These are phyloP conservation scores for Ettlia oleoabundans DNA, from an alignment of 139 green algal genomes.

Conservation along the genomic window DNA sequence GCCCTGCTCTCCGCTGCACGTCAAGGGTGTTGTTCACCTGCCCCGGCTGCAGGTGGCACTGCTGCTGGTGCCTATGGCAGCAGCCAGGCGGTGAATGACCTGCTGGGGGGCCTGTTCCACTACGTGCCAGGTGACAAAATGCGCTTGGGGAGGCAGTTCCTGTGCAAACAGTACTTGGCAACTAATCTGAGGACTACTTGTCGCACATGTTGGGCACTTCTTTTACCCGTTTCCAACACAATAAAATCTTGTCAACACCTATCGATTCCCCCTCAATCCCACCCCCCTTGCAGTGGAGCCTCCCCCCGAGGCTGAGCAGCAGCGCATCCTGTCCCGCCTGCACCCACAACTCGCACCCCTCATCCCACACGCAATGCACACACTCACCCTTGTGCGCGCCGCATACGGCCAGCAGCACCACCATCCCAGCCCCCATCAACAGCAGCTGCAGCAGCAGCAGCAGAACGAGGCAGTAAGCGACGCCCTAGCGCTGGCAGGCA, in stretches of 20 bases:
- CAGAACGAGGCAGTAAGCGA: slow-evolving; percentile 32
- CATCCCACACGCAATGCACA: slow-evolving; percentile 66
- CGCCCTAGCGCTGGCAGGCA: slow-evolving; percentile 51
- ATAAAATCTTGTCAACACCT: too few species aligned
- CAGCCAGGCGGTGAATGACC: slow-evolving; percentile 60
- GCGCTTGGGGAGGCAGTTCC: too few species aligned
- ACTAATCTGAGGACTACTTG: too few species aligned
- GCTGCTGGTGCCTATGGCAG: slow-evolving; percentile 47
- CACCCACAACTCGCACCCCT: slow-evolving; percentile 74
- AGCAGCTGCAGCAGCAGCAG: slow-evolving; percentile 16
- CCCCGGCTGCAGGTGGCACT: slow-evolving; percentile 11
- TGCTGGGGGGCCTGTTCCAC: slow-evolving; percentile 75
- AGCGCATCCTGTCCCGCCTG: slow-evolving; percentile 64
- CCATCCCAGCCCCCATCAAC: too few species aligned
- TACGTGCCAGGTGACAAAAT: slow-evolving; percentile 21
- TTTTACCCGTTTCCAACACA: too few species aligned
- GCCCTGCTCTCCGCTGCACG: background rate
- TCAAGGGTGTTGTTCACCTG: background rate
- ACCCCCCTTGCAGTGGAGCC: slow-evolving; percentile 49
- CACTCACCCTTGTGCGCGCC: slow-evolving; percentile 62
- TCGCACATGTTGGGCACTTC: too few species aligned
- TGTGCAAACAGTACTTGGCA: too few species aligned
- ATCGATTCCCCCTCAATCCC: too few species aligned
- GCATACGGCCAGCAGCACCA: slow-evolving; percentile 42
- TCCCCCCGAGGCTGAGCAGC: slow-evolving; percentile 72